Percentiles rank a stretch among this genome's conserved stretches.
phyloP scores from a whole-genome alignment of 2,329 filamentous ascomycete genomes.

The Microdochium paspali region DNA sequence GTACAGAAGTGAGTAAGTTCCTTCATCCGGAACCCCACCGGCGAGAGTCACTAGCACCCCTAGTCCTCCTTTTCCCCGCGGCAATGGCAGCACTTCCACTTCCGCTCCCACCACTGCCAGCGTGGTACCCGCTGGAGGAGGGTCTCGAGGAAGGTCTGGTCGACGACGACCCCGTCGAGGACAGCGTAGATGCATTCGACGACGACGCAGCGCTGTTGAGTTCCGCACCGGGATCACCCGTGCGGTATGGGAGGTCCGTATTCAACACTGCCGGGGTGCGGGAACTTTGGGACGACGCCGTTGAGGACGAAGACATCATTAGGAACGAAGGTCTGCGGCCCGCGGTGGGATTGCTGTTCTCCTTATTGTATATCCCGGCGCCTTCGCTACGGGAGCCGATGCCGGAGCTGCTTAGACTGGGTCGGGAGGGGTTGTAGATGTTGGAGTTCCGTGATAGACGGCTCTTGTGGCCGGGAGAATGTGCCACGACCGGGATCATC shows the following conservation, averaged over 20 bases:
- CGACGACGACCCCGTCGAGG: not conserved
- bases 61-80: not conserved
- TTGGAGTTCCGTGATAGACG: conserved; percentile 12
- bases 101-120: not conserved
- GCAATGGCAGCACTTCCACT: too few relatives aligned
- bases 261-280: not conserved
- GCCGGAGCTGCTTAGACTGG: conserved; percentile 8
- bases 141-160: not conserved
- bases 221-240: not conserved
- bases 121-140: not conserved
- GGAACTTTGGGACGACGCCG: too few relatives aligned
- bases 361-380: conserved; percentile 16
- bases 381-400: conserved; percentile 11
- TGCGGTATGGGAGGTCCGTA: not conserved
- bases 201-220: not conserved
- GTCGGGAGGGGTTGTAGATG: conserved; percentile 4
- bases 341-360: conserved; percentile 8
- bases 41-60: not conserved
- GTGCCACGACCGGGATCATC: conserved; percentile 4
- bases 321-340: not conserved
- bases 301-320: not conserved
- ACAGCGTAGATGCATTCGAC: too few relatives aligned
- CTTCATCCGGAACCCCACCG: not conserved
- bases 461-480: conserved; percentile 7
- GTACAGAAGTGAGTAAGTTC: too few relatives aligned